A percentile compares a stretch with the other conserved stretches of the same genome.
These are phyloP conservation scores for Citrus reticulata DNA, from an alignment of 345 rosid species.

Conservation along the genomic window DNA sequence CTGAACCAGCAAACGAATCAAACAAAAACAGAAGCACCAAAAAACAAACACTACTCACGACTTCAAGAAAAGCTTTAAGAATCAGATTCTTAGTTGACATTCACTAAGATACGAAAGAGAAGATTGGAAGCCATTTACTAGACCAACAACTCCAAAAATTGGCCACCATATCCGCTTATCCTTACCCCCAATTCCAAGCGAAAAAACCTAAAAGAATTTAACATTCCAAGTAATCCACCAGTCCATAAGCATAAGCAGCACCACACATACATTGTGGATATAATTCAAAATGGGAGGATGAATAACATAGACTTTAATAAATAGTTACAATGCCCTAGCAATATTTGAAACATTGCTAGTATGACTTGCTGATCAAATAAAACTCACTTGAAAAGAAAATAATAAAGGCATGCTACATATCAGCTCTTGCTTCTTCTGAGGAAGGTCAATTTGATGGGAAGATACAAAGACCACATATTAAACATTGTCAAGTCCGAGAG, in stretches of 20 bases:
- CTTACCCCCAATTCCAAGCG: neutral
- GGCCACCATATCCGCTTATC: neutral
- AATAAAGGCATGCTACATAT: neutral
- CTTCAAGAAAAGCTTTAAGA: neutral
- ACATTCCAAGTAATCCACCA: neutral
- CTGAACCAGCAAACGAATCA: neutral
- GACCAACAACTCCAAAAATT: neutral
- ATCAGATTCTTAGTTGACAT: neutral
- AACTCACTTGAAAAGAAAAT: neutral
- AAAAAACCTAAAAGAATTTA: neutral
- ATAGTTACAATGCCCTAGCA: neutral
- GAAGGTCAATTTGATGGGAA: neutral
- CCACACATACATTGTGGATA: neutral
- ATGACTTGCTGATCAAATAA: neutral
- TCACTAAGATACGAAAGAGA: neutral
- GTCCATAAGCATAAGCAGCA: neutral
- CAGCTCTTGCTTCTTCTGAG: neutral
- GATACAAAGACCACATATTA: neutral
- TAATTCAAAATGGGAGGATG: neutral
- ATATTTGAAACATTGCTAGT: neutral
- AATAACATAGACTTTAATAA: neutral
- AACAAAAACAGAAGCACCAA: neutral
- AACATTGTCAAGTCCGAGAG: neutral
- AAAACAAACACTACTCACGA: neutral
- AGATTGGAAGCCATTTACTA: neutral